Evolutionary conservation across 495 filamentous ascomycete species (phyloP).

Genomic region (Aspergillus indologenus): DNA sequence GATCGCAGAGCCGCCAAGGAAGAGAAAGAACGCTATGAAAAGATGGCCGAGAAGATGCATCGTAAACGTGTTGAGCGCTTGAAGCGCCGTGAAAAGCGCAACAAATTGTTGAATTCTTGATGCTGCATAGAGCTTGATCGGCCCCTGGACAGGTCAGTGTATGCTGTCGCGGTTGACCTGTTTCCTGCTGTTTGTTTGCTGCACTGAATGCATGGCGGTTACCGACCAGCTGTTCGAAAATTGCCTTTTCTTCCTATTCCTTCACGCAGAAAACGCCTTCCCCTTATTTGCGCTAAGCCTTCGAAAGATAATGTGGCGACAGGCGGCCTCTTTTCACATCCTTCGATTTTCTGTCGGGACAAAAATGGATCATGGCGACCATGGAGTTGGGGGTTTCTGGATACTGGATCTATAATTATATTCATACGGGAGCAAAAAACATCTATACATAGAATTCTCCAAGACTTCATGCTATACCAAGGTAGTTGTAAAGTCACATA

Average conservation of each 20-base stretch:
- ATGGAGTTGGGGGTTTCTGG: background rate
- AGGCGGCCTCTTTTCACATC: background rate
- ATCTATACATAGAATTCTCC: background rate
- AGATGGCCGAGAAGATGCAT: constrained; percentile 97
- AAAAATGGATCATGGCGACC: background rate
- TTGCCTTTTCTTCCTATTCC: background rate
- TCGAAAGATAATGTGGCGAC: background rate
- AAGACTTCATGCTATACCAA: background rate
- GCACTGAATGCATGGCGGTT: background rate
- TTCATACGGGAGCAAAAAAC: background rate
- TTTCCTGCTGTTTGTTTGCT: background rate
- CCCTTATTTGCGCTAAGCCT: background rate
- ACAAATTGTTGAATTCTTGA: constrained; percentile 93
- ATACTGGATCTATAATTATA: background rate
- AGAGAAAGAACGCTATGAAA: constrained; percentile 90
- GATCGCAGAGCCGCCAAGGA: constrained; percentile 81
- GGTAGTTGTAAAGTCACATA: background rate
- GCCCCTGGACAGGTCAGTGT: background rate
- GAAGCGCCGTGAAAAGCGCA: constrained; percentile 94
- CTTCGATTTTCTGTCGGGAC: background rate
- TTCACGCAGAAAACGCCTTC: background rate
- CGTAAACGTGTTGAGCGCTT: constrained; percentile 86
- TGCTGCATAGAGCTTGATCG: constrained; percentile 5
- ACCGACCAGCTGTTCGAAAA: background rate
- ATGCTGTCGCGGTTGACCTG: background rate